Conservation (phyloP, 495 filamentous ascomycete genomes). For the Hyaloscypha finlandica region DNA sequence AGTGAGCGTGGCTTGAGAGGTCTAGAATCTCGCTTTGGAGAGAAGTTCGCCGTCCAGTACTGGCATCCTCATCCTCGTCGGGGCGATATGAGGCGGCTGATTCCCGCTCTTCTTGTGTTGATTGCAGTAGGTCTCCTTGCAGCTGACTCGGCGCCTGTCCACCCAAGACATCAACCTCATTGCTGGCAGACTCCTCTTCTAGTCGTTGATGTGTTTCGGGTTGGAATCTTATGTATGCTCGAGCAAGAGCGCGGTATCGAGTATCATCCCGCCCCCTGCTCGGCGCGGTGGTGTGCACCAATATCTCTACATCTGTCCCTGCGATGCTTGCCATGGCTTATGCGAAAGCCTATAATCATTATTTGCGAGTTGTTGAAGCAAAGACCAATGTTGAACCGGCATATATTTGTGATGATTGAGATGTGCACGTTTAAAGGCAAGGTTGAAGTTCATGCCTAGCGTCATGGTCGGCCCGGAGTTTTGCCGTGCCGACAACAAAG, state of each 20-base stretch:
- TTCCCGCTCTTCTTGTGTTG: slow-evolving; percentile 20
- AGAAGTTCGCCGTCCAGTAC: not conserved
- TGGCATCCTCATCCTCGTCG: slow-evolving; percentile 17
- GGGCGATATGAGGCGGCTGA: slow-evolving; percentile 28
- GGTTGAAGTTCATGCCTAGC: not conserved
- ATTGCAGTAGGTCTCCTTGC: slow-evolving; percentile 11
- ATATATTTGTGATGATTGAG: not conserved
- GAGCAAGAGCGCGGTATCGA: slow-evolving; percentile 61
- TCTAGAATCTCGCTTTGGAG: not conserved
- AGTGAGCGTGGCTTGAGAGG: not conserved
- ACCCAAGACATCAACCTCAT: slow-evolving; percentile 15
- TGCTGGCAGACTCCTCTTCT: slow-evolving; percentile 15
- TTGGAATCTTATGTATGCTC: slow-evolving; percentile 62
- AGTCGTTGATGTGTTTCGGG: slow-evolving; percentile 35
- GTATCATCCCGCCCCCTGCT: slow-evolving; percentile 61
- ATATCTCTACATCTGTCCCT: slow-evolving; percentile 53
- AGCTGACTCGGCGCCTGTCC: slow-evolving; percentile 9
- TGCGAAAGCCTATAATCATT: not conserved
- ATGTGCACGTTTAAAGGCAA: not conserved
- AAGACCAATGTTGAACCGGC: not conserved
- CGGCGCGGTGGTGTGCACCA: slow-evolving; percentile 70
- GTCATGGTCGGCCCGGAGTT: not conserved
- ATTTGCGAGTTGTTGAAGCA: not conserved
- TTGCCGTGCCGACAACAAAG: not conserved
- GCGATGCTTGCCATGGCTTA: slow-evolving; percentile 34